These are phyloP conservation scores for Backusella tarrabulga DNA, from an alignment of 192 early-diverging fungal species.

Conservation along the genomic window DNA sequence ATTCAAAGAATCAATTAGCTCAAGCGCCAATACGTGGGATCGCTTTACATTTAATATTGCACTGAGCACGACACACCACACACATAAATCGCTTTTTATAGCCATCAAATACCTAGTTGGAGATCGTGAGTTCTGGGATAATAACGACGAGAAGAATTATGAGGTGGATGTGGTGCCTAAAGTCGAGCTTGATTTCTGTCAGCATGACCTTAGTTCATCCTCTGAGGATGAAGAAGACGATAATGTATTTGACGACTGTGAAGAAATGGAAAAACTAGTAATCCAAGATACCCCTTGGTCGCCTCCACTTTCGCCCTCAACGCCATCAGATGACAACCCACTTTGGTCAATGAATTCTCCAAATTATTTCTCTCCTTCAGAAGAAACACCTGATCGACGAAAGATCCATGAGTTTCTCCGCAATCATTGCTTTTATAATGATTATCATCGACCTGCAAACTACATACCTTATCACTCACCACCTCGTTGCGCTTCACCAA, in stretches of 20 bases:
- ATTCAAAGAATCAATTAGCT: conserved; percentile 55
- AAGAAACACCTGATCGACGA: neutral
- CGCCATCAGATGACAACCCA: neutral
- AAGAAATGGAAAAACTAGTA: neutral
- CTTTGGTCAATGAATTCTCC: neutral
- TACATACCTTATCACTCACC: conserved; percentile 6
- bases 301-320: neutral
- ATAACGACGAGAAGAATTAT: conserved; percentile 84
- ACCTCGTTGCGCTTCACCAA: neutral
- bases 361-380: neutral
- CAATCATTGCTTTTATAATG: neutral
- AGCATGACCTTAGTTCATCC: neutral
- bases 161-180: conserved; percentile 41
- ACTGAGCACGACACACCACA: neutral
- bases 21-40: conserved; percentile 20
- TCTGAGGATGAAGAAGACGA: conserved; percentile 8
- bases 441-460: neutral
- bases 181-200: neutral
- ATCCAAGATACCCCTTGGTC: neutral
- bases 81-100: conserved; percentile 48
- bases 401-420: neutral
- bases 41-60: conserved; percentile 9
- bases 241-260: neutral
- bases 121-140: conserved; percentile 86
- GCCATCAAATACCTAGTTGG: conserved; percentile 67